Base-by-base conservation (phyloP, 257 asterid species). In the Catharanthus roseus region DNA sequence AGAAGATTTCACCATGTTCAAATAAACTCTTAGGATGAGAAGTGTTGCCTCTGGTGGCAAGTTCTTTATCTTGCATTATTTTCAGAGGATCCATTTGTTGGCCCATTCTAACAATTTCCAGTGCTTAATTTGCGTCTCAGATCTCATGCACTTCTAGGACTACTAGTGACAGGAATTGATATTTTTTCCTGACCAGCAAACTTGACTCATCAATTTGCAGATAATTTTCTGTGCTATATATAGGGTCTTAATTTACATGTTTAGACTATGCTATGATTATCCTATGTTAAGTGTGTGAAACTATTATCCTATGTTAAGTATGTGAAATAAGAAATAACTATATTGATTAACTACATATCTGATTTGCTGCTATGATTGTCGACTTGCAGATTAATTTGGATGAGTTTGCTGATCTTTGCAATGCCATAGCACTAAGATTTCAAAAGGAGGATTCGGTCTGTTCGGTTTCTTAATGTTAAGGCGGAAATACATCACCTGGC, bases 371-470 rank as follows among this genome's bases (percentile, higher is more conserved):
- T 38, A 36, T 34, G 65, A 24, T 45, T 47, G 60, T 67, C 10
- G 24, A 44, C 67, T 23, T 83, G 81, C 96, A 95, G 99, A 91
- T 95, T 74, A 86, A 80, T 77, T 83, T 91, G 90, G 92, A 81
- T 5, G 97, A 95, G 82, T 95, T 95, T 86, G 77, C 80, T 55
- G 99, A 95, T 84, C 88, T 95, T 60, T 86, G 97, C 70, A 85
- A 85, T 57, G 95, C 99, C 55, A 95, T 95, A 62, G 96, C 96
- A 39, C 87, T 95, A 67, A 86, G 86, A 81, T 95, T 95, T 82
- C 97, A 95, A 80, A 95, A 95, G 84, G 99, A 89, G 85, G 88
- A 92, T 57, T 77, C 82, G n/a, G 99, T 91, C 81, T 86, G 80
- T 82, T 75, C 49, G 63, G 75, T 74, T 81, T 72, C 75, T 78